phyloP scores from a whole-genome alignment of 2,329 filamentous ascomycete genomes.

The Monosporascus sp. region DNA sequence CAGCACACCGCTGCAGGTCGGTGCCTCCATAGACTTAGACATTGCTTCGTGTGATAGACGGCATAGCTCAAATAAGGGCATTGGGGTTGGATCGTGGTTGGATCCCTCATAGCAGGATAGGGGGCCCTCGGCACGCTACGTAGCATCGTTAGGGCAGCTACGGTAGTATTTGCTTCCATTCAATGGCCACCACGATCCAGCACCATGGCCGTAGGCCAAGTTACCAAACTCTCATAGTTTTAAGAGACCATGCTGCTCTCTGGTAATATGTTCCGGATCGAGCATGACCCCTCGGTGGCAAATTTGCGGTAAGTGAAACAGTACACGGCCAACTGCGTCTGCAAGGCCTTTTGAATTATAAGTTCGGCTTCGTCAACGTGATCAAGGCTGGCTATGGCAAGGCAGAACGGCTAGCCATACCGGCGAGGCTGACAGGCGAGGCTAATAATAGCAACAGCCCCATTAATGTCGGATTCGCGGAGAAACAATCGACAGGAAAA shows the following conservation, averaged over 20 bases:
- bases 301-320: neutral
- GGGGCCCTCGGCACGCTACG: no score
- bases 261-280: neutral
- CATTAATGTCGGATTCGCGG: no score
- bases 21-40: no score
- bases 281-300: neutral
- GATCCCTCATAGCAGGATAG: no score
- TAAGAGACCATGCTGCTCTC: neutral
- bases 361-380: neutral
- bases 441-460: neutral
- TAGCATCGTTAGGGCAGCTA: no score
- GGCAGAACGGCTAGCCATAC: neutral
- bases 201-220: neutral
- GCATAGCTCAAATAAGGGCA: no score
- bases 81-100: no score
- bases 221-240: neutral
- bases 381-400: neutral
- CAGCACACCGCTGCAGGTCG: no score
- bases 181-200: neutral
- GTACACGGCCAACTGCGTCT: neutral
- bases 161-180: neutral
- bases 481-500: no score
- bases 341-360: neutral
- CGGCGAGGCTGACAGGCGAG: neutral
- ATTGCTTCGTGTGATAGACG: no score